phyloP scores from a whole-genome alignment of 306 rosid species.

The Rosa lucieae region DNA sequence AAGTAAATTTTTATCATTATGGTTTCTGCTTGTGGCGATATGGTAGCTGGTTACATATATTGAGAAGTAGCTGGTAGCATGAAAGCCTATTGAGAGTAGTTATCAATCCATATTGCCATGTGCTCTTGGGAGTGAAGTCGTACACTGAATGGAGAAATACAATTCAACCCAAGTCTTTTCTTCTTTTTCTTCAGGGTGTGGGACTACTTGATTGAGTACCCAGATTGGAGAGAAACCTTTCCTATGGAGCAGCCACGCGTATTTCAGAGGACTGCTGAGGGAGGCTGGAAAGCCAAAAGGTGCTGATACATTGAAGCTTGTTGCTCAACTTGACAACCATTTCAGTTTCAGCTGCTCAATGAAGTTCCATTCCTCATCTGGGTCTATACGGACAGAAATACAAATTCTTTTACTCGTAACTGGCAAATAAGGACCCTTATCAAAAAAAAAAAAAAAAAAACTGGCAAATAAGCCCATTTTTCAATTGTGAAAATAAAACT shows the following conservation, averaged over 20 bases:
- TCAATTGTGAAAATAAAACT: background rate
- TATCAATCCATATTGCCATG: background rate
- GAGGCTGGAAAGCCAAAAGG: constrained; percentile 59
- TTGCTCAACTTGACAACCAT: background rate
- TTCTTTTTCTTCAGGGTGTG: constrained; percentile 47
- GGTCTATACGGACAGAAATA: background rate
- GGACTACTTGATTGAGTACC: constrained; percentile 68
- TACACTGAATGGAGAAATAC: background rate
- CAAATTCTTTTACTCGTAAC: background rate
- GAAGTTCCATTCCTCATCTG: background rate
- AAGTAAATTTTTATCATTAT: background rate
- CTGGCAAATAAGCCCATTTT: background rate
- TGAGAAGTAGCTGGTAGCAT: background rate
- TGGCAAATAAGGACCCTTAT: background rate
- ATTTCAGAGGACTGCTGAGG: constrained; percentile 55
- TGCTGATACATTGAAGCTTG: constrained; percentile 16
- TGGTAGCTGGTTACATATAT: background rate
- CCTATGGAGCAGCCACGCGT: constrained; percentile 56
- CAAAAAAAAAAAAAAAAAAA: no score
- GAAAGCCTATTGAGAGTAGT: background rate
- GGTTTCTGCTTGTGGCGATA: background rate
- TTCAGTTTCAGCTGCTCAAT: background rate
- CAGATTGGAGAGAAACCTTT: constrained; percentile 71
- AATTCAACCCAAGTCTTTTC: background rate
- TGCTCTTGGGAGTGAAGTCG: background rate